Evolutionary conservation across 441 rosid species (phyloP).

Genomic region (Sinapis alba): DNA sequence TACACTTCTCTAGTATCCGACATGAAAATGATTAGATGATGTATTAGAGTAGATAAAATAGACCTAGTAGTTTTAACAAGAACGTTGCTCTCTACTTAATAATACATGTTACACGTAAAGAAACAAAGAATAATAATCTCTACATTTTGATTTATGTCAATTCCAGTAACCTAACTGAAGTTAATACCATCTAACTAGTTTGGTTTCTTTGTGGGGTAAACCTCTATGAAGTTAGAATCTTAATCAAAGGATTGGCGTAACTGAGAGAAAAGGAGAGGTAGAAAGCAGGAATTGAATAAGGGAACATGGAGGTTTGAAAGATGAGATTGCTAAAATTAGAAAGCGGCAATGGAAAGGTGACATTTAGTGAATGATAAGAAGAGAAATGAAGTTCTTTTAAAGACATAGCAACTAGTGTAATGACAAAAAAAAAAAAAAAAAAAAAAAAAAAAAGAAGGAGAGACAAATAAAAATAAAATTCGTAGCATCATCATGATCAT

Average conservation of each 20-base stretch:
- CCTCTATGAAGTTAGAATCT: conserved; percentile 29
- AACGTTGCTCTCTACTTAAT: background rate
- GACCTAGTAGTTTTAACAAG: conserved; percentile 10
- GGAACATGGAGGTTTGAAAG: conserved; percentile 44
- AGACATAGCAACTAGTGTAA: conserved; percentile 33
- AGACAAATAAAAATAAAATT: background rate
- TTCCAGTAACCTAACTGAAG: conserved; percentile 29
- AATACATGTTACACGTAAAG: conserved; percentile 11
- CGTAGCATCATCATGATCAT: conserved; percentile 42
- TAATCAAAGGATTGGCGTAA: conserved; percentile 23
- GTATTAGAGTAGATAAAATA: background rate
- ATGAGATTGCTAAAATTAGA: conserved; percentile 39
- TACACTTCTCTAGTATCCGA: conserved; percentile 12
- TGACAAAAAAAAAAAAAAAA: too few relatives aligned
- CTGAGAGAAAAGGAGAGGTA: conserved; percentile 41
- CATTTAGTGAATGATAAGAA: conserved; percentile 42
- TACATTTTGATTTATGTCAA: conserved; percentile 37
- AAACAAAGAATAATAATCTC: background rate
- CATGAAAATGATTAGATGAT: background rate
- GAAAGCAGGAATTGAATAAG: conserved; percentile 40
- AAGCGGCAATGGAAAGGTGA: conserved; percentile 45
- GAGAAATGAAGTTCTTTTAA: conserved; percentile 31
- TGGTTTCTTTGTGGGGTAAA: conserved; percentile 31
- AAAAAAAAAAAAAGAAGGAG: background rate
- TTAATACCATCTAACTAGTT: conserved; percentile 27